Evolutionary conservation across 352 stramenopile genomes (phyloP), one percentile per base, ranked within the genome.

Genomic region (Phytopythium chamaehyphon): DNA sequence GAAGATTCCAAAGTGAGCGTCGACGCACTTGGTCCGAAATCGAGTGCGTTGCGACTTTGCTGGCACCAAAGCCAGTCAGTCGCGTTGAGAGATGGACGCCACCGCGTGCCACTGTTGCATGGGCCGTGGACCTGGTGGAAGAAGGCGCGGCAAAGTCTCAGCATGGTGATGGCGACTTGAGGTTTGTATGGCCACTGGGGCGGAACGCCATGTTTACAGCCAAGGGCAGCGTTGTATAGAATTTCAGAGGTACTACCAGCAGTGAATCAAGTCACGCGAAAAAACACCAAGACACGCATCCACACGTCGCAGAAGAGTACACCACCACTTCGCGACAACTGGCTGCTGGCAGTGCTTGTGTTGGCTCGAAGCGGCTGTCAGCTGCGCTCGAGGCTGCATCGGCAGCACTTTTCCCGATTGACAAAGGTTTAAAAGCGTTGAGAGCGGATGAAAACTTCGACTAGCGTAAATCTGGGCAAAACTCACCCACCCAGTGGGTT

Each of bases 51-150:
- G n/a, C n/a, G n/a, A n/a, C n/a, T n/a, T n/a, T n/a, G n/a, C n/a
- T n/a, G n/a, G n/a, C n/a, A n/a, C n/a, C n/a, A n/a, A 36, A 24
- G 9, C 6, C 31, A 31, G 47, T 54, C 55, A 61, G 60, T 37
- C 24, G 18, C 10, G 22, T 2, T 31, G 37, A 22, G 21, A 47
- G 18, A 12, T 39, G 16, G 16, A 16, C 31, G 43, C 24, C 40
- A 52, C 36, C 24, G 4, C 51, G 40, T 55, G 46, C 56, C 47
- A 56, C 58, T 57, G 40, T 61, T 33, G 3, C 45, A 3, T n/a
- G 24, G 26, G 3, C 9, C 22, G 11, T 19, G n/a, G n/a, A n/a
- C n/a, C n/a, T n/a, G n/a, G n/a, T n/a, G n/a, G n/a, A n/a, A n/a
- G n/a, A n/a, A n/a, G n/a, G n/a, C n/a, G n/a, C n/a, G n/a, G n/a